Evolutionary conservation across 2,329 filamentous ascomycete species (phyloP).

Genomic region (Fusarium pseudograminearum): DNA sequence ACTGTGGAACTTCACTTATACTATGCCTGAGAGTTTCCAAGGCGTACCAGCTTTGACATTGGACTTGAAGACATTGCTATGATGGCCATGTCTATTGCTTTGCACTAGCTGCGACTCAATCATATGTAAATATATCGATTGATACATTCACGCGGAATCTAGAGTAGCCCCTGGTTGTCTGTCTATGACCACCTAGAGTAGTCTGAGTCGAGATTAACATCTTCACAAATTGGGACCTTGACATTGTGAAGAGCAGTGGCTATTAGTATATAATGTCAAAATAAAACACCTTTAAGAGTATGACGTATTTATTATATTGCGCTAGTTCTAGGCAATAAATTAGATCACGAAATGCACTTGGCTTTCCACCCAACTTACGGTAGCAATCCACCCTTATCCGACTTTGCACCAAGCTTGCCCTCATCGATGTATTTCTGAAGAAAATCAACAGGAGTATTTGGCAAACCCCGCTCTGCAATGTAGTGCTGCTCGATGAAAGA

Average conservation of each 20-base stretch:
- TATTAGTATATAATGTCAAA: background rate
- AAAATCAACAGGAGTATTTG: conserved; percentile 3
- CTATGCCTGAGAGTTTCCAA: conserved; percentile 50
- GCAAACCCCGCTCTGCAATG: conserved; percentile 1
- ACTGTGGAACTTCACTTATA: conserved; percentile 61
- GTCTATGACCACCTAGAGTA: too few relatives aligned
- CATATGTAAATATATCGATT: background rate
- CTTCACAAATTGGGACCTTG: accelerated
- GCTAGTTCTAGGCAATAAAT: background rate
- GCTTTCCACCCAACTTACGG: background rate
- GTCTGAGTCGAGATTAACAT: accelerated
- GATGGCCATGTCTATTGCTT: accelerated
- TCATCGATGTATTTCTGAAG: conserved; percentile 11
- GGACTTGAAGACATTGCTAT: conserved; percentile 5
- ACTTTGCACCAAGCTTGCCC: conserved; percentile 15
- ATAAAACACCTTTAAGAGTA: background rate
- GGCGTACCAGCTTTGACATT: conserved; percentile 18
- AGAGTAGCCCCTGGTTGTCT: background rate
- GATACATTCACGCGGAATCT: accelerated
- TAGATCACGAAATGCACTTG: background rate
- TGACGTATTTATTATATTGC: accelerated
- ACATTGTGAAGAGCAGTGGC: accelerated
- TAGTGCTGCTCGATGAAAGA: conserved; percentile 25
- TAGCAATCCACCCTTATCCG: conserved; percentile 6
- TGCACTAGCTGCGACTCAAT: background rate